Evolutionary conservation across 2,329 filamentous ascomycete genomes (phyloP), one percentile per base, ranked within the genome.

Genomic region (Aspergillus sp.): DNA sequence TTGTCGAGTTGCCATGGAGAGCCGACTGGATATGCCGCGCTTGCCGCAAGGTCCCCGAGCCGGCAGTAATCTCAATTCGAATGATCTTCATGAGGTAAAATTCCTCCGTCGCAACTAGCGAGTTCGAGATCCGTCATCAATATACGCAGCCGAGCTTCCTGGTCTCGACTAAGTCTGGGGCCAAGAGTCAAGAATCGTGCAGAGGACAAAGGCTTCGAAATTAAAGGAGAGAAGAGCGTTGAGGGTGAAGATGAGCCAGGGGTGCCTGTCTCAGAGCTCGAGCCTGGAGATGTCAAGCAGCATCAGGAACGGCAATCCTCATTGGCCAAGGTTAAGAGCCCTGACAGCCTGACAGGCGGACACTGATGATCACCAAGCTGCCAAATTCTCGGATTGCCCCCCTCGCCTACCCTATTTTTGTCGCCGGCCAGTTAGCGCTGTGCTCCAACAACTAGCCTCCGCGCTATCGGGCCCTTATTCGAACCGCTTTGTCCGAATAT

Each of bases 341-440:
- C 48, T 57, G 55, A 57, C 48, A 57, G 55, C 4, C 51, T 54
- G 51, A 59, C 45, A 54, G 48, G 48, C 48, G 28, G 31, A 54
- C 34, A 22, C n/a, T 41, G 22, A 49, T 55, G 51, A 60, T 57
- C 59, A 49, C 19, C 54, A 8, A 57, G 34, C 54, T 54, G 59
- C 50, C 46, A 61, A 58, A 57, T 45, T 30, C 54, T 25, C 34
- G 43, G 59, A 28, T 45, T 56, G 46, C 48, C 54, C 53, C 52
- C 23, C 9, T 46, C 31, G 30, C 19, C 43, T 48, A 54, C 51
- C 57, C 57, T 61, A 61, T 54, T 57, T 61, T 61, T 51, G 49
- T 57, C 59, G 31, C 15, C 19, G 17, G 8, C 23, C 30, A 53
- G 30, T 58, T 58, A 54, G 59, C 59, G 54, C 45, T 46, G 49